Base-by-base conservation (phyloP, 148 eudicot genomes). In the Chenopodium album region DNA sequence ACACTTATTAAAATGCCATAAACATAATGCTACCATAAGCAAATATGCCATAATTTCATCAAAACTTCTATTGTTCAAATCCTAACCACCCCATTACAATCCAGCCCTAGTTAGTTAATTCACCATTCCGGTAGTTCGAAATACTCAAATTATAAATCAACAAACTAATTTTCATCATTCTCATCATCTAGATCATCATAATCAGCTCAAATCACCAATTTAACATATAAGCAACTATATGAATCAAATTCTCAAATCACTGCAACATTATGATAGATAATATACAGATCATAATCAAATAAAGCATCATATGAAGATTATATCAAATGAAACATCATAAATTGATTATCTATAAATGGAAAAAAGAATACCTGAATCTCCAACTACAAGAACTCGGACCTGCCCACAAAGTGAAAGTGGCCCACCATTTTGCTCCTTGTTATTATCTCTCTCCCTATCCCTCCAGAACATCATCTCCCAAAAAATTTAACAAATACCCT, bases 311-410 rank as follows among this genome's bases (percentile, higher is more conserved):
- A 9, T 46, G 31, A 23, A 52, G 5, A 63, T 41, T 54, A 83
- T 56, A 56, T 4, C 16, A 56, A 56, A 67, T 2, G 9, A 23
- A 19, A 19, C 22, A 73, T 19, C 1, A 22, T 9, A 10, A 7
- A n/a, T 22, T 52, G 14, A 44, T 26, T 0, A 64, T 23, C 23
- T 48, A 79, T 44, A 41, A 76, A 50, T 14, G 12, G 48, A 64
- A 41, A 37, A 16, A 22, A 26, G 72, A 69, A 19, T 80, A 95
- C 98, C 99, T 79, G 99, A 95, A 83, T 95, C 98, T 22, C 99
- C 99, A 78, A 92, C 92, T 34, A 95, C 87, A 82, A 95, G 94
- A 79, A 95, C 98, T 77, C 97, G 87, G 82, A 95, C 94, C 79
- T 93, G 97, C 10, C 98, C 99, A 77, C 88, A 88, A 84, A 87